These are phyloP conservation scores for Amanita fuliginea DNA, from an alignment of 768 basidiomycete genomes.

Conservation along the genomic window DNA sequence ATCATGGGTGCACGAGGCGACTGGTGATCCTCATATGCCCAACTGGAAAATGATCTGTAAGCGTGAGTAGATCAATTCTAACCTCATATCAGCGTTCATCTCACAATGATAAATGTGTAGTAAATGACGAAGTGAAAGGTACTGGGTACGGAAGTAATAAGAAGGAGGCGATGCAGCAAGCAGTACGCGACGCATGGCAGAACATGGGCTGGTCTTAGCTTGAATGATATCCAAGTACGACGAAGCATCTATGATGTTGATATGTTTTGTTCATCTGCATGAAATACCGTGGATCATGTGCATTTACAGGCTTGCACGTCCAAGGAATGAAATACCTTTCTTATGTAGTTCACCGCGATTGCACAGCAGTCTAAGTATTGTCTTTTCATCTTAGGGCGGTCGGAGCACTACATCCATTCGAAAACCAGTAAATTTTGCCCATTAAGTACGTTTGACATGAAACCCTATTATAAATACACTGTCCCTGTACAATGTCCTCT, in stretches of 20 bases:
- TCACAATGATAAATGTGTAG: background rate
- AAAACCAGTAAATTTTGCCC: background rate
- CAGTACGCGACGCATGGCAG: conserved; percentile 1
- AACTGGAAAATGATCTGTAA: background rate
- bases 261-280: background rate
- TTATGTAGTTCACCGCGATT: no score
- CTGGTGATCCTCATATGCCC: conserved; percentile 1
- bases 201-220: conserved; percentile 1
- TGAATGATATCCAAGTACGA: background rate
- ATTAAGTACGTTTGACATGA: background rate
- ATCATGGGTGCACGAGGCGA: background rate
- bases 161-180: background rate
- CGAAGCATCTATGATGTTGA: background rate
- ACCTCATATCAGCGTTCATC: background rate
- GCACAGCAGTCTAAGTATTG: no score
- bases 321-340: no score
- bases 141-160: background rate
- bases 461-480: background rate
- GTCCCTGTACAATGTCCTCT: background rate
- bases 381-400: no score
- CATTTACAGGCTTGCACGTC: background rate
- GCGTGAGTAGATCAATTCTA: background rate
- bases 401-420: background rate
- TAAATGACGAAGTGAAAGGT: background rate
- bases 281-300: background rate